These are phyloP conservation scores for Davidsoniella eucalypti DNA, from an alignment of 2,329 filamentous ascomycete species.

Conservation along the genomic window DNA sequence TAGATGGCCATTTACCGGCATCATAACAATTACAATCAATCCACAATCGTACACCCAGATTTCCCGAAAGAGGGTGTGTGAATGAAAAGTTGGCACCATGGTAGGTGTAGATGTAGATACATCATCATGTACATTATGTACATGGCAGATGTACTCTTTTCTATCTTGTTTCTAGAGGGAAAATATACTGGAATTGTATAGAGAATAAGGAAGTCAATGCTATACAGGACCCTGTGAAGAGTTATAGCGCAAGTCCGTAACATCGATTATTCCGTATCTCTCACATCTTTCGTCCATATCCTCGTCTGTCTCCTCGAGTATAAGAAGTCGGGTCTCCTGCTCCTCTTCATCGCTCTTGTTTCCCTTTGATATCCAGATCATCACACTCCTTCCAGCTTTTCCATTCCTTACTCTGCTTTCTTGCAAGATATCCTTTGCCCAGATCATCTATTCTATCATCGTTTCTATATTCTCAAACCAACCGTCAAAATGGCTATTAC, in stretches of 20 bases:
- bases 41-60: too few relatives aligned
- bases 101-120: too few relatives aligned
- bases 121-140: too few relatives aligned
- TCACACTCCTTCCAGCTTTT: neutral
- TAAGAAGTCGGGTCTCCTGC: constrained; percentile 9
- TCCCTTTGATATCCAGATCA: constrained; percentile 2
- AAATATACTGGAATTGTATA: too few relatives aligned
- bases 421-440: neutral
- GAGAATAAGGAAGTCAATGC: too few relatives aligned
- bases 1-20: too few relatives aligned
- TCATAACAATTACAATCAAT: too few relatives aligned
- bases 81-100: too few relatives aligned
- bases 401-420: neutral
- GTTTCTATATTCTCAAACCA: neutral
- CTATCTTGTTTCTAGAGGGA: too few relatives aligned
- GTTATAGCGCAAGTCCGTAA: neutral
- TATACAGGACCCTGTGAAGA: neutral
- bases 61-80: too few relatives aligned
- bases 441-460: neutral
- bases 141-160: too few relatives aligned
- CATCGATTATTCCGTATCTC: neutral
- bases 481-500: constrained; percentile 12
- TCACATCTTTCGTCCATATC: neutral
- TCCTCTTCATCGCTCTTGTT: constrained; percentile 1
- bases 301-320: constrained; percentile 2